These are phyloP conservation scores for Eimeria acervulina DNA, from an alignment of 169 alveolate genomes.

Conservation along the genomic window DNA sequence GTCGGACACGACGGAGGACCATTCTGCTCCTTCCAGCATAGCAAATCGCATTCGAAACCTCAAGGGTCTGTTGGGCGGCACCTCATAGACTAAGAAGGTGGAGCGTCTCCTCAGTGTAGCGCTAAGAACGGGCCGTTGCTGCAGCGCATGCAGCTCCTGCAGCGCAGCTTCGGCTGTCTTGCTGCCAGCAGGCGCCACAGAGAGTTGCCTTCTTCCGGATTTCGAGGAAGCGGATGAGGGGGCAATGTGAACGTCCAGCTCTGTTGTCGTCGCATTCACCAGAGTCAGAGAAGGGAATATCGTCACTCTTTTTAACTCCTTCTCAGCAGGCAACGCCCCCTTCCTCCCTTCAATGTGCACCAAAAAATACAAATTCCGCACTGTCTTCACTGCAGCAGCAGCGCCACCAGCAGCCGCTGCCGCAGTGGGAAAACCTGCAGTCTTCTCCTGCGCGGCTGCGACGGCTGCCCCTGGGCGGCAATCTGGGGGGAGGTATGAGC, in stretches of 20 bases:
- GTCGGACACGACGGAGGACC: conserved; percentile 72
- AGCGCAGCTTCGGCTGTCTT: conserved; percentile 47
- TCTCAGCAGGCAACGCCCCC: conserved; percentile 92
- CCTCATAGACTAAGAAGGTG: conserved; percentile 76
- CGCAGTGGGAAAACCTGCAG: not conserved
- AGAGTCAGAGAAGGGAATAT: conserved; percentile 91
- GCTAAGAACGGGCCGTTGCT: conserved; percentile 63
- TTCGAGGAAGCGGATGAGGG: conserved; percentile 39
- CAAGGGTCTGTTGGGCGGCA: conserved; percentile 74
- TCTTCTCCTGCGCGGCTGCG: not conserved
- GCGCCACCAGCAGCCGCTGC: conserved; percentile 54
- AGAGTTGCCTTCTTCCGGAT: conserved; percentile 64
- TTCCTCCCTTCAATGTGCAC: conserved; percentile 87
- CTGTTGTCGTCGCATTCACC: conserved; percentile 91
- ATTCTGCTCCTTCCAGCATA: conserved; percentile 71
- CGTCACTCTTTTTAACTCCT: conserved; percentile 87
- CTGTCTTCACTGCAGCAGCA: conserved; percentile 83
- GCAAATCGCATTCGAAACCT: conserved; percentile 72
- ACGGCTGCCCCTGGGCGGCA: conserved; percentile 46
- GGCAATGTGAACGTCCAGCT: conserved; percentile 86
- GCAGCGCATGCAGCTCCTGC: conserved; percentile 80
- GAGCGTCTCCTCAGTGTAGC: conserved; percentile 76
- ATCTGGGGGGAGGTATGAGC: conserved; percentile 70
- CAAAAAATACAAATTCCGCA: conserved; percentile 88
- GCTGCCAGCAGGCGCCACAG: not conserved